These are phyloP conservation scores for Vararia minispora DNA, from an alignment of 768 basidiomycete genomes.

Conservation along the genomic window DNA sequence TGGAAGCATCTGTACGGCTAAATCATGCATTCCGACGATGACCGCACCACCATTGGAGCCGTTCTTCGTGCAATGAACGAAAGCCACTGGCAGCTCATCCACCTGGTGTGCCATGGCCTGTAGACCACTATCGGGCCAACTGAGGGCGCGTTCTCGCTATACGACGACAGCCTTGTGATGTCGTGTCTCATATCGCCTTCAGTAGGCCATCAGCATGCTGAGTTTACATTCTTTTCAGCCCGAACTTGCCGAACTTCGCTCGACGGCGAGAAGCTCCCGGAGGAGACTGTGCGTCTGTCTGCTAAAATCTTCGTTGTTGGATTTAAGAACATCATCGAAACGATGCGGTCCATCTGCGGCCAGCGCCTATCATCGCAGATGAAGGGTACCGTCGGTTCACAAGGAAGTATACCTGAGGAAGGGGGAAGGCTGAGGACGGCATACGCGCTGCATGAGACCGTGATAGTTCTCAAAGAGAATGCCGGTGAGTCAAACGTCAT, in stretches of 20 bases:
- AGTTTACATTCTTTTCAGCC: constrained; percentile 7
- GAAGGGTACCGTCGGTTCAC: too few relatives aligned
- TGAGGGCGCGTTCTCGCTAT: constrained; percentile 1
- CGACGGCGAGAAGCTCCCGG: constrained; percentile 1
- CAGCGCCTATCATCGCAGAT: constrained; percentile 2
- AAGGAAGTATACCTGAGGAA: neutral
- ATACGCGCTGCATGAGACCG: neutral
- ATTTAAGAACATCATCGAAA: constrained; percentile 7
- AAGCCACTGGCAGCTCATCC: constrained; percentile 1
- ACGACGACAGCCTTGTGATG: constrained; percentile 4
- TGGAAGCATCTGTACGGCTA: neutral
- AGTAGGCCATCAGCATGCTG: constrained; percentile 9
- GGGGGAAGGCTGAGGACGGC: neutral
- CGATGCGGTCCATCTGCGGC: constrained; percentile 11
- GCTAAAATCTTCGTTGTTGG: constrained; percentile 11
- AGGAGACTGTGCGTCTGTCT: constrained; percentile 11
- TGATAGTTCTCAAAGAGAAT: constrained; percentile 3
- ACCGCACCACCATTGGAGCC: neutral
- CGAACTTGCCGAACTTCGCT: constrained; percentile 9
- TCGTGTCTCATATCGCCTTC: constrained; percentile 3
- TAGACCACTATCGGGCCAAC: neutral
- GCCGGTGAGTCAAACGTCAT: constrained; percentile 1
- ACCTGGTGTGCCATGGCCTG: constrained; percentile 8
- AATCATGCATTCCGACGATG: neutral
- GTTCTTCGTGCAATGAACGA: neutral